A percentile compares a stretch with the other conserved stretches of the same genome.
These are phyloP conservation scores for Trichoderma simmonsii DNA, from an alignment of 2,329 filamentous ascomycete genomes.

Conservation along the genomic window DNA sequence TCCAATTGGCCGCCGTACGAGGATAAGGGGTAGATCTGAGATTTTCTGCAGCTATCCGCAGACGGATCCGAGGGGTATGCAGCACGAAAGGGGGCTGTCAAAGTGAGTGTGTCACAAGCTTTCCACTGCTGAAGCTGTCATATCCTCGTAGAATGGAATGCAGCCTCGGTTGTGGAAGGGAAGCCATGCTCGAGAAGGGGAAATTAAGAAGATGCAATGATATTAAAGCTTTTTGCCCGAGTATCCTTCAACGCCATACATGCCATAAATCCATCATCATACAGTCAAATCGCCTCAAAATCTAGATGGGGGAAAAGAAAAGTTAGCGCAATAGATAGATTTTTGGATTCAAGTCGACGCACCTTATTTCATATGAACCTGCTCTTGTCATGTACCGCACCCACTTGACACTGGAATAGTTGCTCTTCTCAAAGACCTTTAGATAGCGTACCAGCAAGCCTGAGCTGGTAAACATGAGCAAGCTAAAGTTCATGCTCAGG, in stretches of 20 bases:
- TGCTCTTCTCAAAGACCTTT: conserved; percentile 99
- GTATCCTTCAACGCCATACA: conserved; percentile 21
- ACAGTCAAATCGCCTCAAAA: conserved; percentile 30
- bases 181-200: neutral
- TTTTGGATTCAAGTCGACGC: conserved; percentile 22
- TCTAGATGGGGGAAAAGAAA: conserved; percentile 22
- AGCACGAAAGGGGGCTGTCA: neutral
- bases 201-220: conserved; percentile 13
- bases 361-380: conserved; percentile 96
- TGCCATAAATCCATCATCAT: conserved; percentile 18
- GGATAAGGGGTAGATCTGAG: conserved; percentile 10
- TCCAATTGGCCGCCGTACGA: neutral
- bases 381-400: conserved; percentile 98
- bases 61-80: neutral
- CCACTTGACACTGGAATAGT: conserved; percentile 99
- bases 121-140: neutral
- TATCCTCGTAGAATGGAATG: neutral
- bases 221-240: conserved; percentile 18
- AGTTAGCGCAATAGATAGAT: conserved; percentile 19
- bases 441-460: conserved; percentile 89
- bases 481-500: conserved; percentile 83
- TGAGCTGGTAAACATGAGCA: conserved; percentile 97
- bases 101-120: neutral
- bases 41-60: conserved; percentile 11
- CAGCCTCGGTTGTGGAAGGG: neutral